Conservation (phyloP, 192 early-diverging fungal genomes). For the Funneliformis mosseae region DNA sequence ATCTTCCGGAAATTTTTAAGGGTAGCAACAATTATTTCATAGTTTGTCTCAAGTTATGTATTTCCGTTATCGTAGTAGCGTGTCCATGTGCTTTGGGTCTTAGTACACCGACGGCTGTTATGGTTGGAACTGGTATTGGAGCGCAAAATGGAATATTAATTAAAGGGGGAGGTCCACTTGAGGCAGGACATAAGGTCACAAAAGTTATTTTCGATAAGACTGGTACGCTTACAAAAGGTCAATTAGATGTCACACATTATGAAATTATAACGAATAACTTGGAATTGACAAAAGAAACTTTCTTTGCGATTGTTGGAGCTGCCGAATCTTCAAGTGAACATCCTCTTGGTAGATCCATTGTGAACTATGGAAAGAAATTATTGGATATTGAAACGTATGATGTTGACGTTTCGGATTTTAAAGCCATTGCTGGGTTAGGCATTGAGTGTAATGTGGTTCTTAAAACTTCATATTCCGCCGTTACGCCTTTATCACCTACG, state of each 20-base stretch:
- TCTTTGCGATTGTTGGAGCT: slow-evolving; percentile 69
- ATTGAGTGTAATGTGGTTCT: slow-evolving; percentile 60
- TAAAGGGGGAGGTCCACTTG: slow-evolving; percentile 90
- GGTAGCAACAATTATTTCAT: slow-evolving; percentile 69
- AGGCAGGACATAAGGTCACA: slow-evolving; percentile 76
- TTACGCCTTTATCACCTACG: not conserved
- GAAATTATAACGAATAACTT: slow-evolving; percentile 34
- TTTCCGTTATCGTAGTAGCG: slow-evolving; percentile 94
- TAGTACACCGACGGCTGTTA: slow-evolving; percentile 95
- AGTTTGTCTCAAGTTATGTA: slow-evolving; percentile 84
- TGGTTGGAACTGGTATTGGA: slow-evolving; percentile 98
- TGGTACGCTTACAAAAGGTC: slow-evolving; percentile 87
- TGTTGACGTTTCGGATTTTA: slow-evolving; percentile 61
- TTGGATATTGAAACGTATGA: slow-evolving; percentile 42
- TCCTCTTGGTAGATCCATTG: slow-evolving; percentile 82
- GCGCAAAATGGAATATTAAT: slow-evolving; percentile 95
- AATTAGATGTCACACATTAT: slow-evolving; percentile 63
- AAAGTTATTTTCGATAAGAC: slow-evolving; percentile 98
- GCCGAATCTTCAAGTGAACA: slow-evolving; percentile 89
- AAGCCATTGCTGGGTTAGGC: slow-evolving; percentile 71
- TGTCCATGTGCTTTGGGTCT: slow-evolving; percentile 97
- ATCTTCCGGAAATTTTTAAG: slow-evolving; percentile 45
- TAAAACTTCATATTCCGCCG: slow-evolving; percentile 1
- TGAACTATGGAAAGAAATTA: slow-evolving; percentile 54
- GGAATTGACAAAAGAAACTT: slow-evolving; percentile 49